Conservation (phyloP, 176 grass and related monocot genomes). For the Juncus effusus region DNA sequence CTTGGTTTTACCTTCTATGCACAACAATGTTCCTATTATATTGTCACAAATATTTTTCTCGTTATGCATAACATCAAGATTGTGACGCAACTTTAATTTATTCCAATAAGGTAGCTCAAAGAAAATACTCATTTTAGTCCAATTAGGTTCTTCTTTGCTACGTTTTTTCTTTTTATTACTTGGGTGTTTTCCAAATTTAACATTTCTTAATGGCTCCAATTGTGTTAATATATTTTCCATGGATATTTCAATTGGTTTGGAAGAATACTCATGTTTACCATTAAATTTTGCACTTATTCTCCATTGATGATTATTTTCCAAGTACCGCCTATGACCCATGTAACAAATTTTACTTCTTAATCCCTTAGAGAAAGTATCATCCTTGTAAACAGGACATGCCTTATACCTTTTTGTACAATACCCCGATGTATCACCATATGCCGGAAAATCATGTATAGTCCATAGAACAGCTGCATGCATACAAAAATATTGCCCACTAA, state of each 20-base stretch:
- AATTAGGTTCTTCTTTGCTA: neutral
- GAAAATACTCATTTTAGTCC: conserved; percentile 7
- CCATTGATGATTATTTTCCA: neutral
- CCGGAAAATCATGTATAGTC: conserved; percentile 12
- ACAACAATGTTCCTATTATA: neutral
- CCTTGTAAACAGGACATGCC: conserved; percentile 16
- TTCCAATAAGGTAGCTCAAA: conserved; percentile 22
- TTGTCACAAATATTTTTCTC: conserved; percentile 23
- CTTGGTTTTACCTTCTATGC: conserved; percentile 13
- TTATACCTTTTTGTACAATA: conserved; percentile 12
- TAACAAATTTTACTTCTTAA: conserved; percentile 21
- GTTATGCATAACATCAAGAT: conserved; percentile 7
- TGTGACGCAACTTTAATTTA: neutral
- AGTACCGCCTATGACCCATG: conserved; percentile 17
- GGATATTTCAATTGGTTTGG: neutral
- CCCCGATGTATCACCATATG: conserved; percentile 4
- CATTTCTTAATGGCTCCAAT: conserved; percentile 1
- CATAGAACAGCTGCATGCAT: neutral
- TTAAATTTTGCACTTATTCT: conserved; percentile 1
- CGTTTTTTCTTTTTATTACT: conserved; percentile 6
- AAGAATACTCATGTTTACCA: neutral
- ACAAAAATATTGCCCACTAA: neutral
- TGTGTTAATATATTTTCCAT: neutral
- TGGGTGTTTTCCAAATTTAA: conserved; percentile 1
- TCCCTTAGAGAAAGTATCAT: neutral